Evolutionary conservation across 441 rosid genomes (phyloP), one percentile per base, ranked within the genome.

Genomic region (Macaranga tanarius): DNA sequence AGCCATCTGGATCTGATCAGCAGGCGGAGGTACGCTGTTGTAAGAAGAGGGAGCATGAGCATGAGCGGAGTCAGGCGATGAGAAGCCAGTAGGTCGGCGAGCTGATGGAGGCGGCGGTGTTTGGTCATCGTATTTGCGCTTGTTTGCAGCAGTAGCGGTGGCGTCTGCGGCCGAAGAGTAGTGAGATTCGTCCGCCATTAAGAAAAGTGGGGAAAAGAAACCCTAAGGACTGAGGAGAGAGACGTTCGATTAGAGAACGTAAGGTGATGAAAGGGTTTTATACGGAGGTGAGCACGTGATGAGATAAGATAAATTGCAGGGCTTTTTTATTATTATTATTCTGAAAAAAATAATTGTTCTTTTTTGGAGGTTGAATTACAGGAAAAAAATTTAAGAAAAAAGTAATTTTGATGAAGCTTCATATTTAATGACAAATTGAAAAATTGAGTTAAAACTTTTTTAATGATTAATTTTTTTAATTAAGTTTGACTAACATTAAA

Each of bases 141-240:
- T 93, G 81, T 67, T 82, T 70, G 78, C 28, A 58, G 77, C 59
- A 16, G 81, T 15, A 47, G 71, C 48, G 5, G 79, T 23, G 15
- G 82, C 82, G 20, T 73, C 77, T 12, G 69, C 22, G 23, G 70
- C 87, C 7, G 97, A 82, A 5, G 93, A 81, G 87, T 92, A 92
- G 16, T 88, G 97, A 26, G 92, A 78, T 79, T 93, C 98, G 82
- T 90, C 97, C 28, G 94, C 97, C 98, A 93, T 93, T 7, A 73
- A 44, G 38, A 7, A 7, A 40, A 19, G 2, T 13, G 47, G 23
- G 23, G 17, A 19, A 22, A 42, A 74, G 76, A 90, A 89, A 85
- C 98, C 98, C 93, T 86, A 88, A 80, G 62, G 20, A 31, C 56
- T 10, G 20, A 51, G 77, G 19, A 31, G 58, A 51, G 0, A 28